Evolutionary conservation across 2,329 filamentous ascomycete genomes (phyloP).

Genomic region (Plenodomus biglobosus): DNA sequence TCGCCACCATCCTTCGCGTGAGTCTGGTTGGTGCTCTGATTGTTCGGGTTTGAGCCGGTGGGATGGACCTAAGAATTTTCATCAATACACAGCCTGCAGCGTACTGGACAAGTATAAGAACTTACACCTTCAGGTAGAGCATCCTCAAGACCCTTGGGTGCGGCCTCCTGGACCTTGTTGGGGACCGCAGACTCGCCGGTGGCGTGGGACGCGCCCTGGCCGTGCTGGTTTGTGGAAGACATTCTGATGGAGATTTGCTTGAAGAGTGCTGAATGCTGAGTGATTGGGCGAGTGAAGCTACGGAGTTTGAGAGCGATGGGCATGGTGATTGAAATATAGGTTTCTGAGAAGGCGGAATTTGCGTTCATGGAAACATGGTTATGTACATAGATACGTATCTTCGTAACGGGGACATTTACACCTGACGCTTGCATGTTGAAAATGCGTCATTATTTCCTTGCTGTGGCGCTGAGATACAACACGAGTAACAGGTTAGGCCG

Average conservation of each 20-base stretch:
- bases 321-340: constrained; percentile 9
- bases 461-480: background rate
- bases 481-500: background rate
- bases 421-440: background rate
- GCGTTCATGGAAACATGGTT: background rate
- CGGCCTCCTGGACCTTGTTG: constrained; percentile 44
- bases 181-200: constrained; percentile 46
- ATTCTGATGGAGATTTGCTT: constrained; percentile 24
- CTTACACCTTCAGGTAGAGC: constrained; percentile 42
- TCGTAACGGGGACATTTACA: background rate
- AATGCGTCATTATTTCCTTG: background rate
- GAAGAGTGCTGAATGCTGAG: constrained; percentile 15
- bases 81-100: background rate
- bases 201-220: constrained; percentile 49
- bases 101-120: background rate
- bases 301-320: constrained; percentile 22
- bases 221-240: constrained; percentile 38
- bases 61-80: constrained; percentile 40
- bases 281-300: constrained; percentile 19
- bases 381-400: constrained; percentile 3
- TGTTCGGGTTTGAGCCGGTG: constrained; percentile 40
- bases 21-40: constrained; percentile 38
- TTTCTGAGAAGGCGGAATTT: background rate
- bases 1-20: constrained; percentile 45
- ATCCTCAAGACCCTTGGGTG: constrained; percentile 44